Conservation (phyloP, 208 protist genomes). For the Leishmania braziliensis region DNA sequence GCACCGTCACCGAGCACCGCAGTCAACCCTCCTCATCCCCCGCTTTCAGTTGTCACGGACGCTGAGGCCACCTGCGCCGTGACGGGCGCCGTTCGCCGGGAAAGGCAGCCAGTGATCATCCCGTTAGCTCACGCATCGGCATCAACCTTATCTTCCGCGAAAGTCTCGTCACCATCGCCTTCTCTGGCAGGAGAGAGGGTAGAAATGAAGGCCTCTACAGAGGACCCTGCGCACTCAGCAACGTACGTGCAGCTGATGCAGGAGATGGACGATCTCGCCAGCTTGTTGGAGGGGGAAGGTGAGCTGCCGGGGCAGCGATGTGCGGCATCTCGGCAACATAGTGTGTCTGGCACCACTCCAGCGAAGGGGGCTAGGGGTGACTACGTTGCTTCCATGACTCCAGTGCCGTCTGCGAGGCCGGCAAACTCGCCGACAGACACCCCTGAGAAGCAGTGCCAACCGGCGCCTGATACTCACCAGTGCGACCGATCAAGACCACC, state of each 20-base stretch:
- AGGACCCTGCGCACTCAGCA: not conserved
- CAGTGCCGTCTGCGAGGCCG: not conserved
- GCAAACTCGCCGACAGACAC: not conserved
- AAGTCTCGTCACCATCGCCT: not conserved
- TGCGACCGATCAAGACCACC: not conserved
- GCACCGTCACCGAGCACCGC: not conserved
- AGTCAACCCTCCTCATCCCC: not conserved
- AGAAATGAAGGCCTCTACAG: not conserved
- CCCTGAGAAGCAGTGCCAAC: slow-evolving; percentile 13
- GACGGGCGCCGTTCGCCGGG: not conserved
- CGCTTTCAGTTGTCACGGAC: not conserved
- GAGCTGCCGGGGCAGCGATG: not conserved
- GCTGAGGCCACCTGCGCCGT: not conserved
- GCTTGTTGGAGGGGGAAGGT: slow-evolving; percentile 7
- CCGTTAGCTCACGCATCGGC: not conserved
- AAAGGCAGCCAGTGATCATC: not conserved
- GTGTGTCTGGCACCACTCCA: not conserved
- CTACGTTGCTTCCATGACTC: not conserved
- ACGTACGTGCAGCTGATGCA: slow-evolving; percentile 31
- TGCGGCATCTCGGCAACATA: not conserved
- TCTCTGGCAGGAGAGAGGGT: not conserved
- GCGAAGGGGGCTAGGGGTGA: not conserved
- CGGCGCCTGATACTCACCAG: not conserved
- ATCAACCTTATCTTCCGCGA: not conserved
- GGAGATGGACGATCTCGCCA: slow-evolving; percentile 28